Percentiles rank a stretch among this genome's conserved stretches.
Evolutionary conservation across 176 grass and related monocot genomes (phyloP).

Genomic region (Saccharum officinarum): DNA sequence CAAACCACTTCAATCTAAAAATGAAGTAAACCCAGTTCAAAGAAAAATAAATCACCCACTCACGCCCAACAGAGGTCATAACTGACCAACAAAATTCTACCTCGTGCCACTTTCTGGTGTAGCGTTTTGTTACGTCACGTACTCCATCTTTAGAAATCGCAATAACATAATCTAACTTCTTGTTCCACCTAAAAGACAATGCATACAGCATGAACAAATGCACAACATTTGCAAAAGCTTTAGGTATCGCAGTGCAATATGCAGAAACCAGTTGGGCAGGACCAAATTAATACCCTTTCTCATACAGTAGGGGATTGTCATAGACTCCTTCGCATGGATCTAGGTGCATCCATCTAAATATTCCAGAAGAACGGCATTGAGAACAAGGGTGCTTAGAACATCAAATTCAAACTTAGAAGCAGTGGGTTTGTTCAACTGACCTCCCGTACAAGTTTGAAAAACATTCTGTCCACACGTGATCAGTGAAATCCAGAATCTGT

Average conservation of each 20-base stretch:
- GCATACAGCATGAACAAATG: slow-evolving; percentile 36
- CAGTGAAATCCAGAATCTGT: slow-evolving; percentile 92
- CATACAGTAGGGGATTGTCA: slow-evolving; percentile 91
- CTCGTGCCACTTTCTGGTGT: slow-evolving; percentile 96
- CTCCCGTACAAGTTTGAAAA: slow-evolving; percentile 80
- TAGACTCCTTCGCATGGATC: slow-evolving; percentile 96
- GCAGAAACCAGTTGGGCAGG: slow-evolving; percentile 30
- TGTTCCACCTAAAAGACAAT: slow-evolving; percentile 77
- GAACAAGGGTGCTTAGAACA: slow-evolving; percentile 25
- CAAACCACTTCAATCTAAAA: slow-evolving; percentile 6
- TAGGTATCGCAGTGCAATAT: slow-evolving; percentile 25
- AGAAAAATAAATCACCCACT: not conserved
- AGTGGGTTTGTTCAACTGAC: slow-evolving; percentile 45
- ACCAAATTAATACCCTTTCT: slow-evolving; percentile 70
- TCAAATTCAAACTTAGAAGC: slow-evolving; percentile 18
- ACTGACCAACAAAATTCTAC: slow-evolving; percentile 40
- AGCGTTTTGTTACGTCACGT: slow-evolving; percentile 85
- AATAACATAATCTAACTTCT: slow-evolving; percentile 91
- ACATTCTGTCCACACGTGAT: slow-evolving; percentile 98
- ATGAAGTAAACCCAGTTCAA: not conserved
- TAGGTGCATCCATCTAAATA: slow-evolving; percentile 98
- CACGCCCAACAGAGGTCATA: not conserved
- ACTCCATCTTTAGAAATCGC: slow-evolving; percentile 83
- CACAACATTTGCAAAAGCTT: slow-evolving; percentile 20
- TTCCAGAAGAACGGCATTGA: slow-evolving; percentile 38